Conservation (phyloP, 768 basidiomycete species). For the Lenzites betulinus region DNA sequence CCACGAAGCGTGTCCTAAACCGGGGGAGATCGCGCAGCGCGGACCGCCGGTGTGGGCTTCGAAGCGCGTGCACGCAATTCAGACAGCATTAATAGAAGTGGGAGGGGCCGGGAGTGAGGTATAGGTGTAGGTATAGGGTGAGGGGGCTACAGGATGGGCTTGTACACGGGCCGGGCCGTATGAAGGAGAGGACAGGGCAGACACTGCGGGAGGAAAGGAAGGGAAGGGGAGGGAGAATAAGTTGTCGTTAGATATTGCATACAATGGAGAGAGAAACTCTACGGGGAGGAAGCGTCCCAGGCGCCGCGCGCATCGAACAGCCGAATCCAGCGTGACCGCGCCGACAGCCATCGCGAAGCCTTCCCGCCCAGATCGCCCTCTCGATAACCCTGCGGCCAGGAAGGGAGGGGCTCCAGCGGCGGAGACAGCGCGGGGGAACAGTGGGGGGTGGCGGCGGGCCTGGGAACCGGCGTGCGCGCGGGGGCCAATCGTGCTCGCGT, state of each 20-base stretch:
- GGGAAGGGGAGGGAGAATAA: not conserved
- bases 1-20: not conserved
- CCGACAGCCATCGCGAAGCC: not conserved
- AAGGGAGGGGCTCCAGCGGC: too few species aligned
- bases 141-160: too few species aligned
- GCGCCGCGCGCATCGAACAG: not conserved
- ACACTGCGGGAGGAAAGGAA: too few species aligned
- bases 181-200: not conserved
- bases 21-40: not conserved
- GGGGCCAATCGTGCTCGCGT: slow-evolving; percentile 7
- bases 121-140: too few species aligned
- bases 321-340: not conserved
- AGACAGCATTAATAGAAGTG: not conserved
- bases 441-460: slow-evolving; percentile 12
- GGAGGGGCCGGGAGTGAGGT: not conserved
- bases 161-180: not conserved
- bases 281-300: not conserved
- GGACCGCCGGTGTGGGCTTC: not conserved
- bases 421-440: slow-evolving; percentile 8
- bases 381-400: too few species aligned
- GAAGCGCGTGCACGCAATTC: too few species aligned
- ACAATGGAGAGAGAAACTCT: not conserved
- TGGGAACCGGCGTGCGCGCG: not conserved
- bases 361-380: not conserved
- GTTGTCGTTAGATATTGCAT: not conserved